phyloP scores from a whole-genome alignment of 192 early-diverging fungal species.

The Entomortierella beljakovae region DNA sequence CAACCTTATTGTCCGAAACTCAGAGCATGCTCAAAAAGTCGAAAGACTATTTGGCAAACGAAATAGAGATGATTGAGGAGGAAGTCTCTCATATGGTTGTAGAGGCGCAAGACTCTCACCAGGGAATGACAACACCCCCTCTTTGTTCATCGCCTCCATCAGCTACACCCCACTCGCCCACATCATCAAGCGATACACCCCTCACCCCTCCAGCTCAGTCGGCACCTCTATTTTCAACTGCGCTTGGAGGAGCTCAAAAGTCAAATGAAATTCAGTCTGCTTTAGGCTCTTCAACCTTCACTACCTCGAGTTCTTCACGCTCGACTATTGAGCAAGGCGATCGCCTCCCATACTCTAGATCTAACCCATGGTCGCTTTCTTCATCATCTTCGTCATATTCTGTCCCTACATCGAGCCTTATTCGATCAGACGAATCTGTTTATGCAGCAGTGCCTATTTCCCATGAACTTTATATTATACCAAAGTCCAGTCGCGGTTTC shows the following conservation, averaged over 20 bases:
- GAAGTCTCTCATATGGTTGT: background rate
- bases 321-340: background rate
- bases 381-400: slow-evolving; percentile 3
- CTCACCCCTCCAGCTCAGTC: background rate
- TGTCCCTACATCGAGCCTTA: slow-evolving; percentile 10
- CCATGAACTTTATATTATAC: slow-evolving; percentile 45
- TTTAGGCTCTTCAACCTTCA: background rate
- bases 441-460: slow-evolving; percentile 44
- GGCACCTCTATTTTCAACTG: background rate
- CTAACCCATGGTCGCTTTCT: slow-evolving; percentile 9
- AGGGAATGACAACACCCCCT: background rate
- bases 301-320: background rate
- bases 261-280: background rate
- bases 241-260: slow-evolving; percentile 5
- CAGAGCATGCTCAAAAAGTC: background rate
- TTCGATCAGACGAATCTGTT: slow-evolving; percentile 37
- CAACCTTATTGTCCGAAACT: background rate
- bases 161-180: background rate
- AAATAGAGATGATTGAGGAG: background rate
- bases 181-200: background rate
- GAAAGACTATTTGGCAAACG: background rate
- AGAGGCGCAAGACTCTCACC: background rate
- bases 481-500: slow-evolving; percentile 46
- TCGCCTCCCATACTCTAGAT: slow-evolving; percentile 2
- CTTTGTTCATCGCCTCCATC: background rate